A percentile compares a stretch with the other conserved stretches of the same genome.
phyloP scores from a whole-genome alignment of 371 early-diverging fungal genomes.

The Apophysomyces variabilis region DNA sequence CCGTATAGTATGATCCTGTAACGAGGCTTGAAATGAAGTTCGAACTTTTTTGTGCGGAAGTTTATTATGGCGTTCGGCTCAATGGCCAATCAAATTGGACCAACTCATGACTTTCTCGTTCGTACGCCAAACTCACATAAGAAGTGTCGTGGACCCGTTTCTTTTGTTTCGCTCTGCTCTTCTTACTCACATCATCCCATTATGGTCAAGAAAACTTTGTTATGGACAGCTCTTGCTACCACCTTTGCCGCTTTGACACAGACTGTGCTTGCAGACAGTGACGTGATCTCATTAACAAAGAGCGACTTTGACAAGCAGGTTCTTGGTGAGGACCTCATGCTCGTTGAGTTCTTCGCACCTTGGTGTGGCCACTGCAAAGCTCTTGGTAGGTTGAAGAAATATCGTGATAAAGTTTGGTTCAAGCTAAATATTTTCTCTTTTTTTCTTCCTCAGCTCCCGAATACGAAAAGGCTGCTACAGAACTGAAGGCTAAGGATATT shows the following conservation, averaged over 20 bases:
- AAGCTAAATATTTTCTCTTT: neutral
- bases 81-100: neutral
- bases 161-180: conserved; percentile 17
- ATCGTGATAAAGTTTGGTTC: neutral
- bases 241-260: conserved; percentile 47
- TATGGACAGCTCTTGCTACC: conserved; percentile 46
- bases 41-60: no score
- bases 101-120: neutral
- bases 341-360: conserved; percentile 95
- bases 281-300: conserved; percentile 74
- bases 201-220: conserved; percentile 48
- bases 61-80: neutral
- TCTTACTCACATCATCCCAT: conserved; percentile 20
- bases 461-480: conserved; percentile 88
- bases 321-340: conserved; percentile 68
- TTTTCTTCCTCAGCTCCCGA: conserved; percentile 73
- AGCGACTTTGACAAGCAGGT: conserved; percentile 69
- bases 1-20: no score
- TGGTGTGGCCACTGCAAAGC: conserved; percentile 97
- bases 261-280: conserved; percentile 52
- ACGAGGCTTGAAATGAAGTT: no score
- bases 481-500: conserved; percentile 72
- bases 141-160: neutral
- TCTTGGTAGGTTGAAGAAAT: conserved; percentile 50
- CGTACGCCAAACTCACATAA: neutral